Conservation (phyloP, 805 yeast genomes). For the Blastobotrys attinorum region DNA sequence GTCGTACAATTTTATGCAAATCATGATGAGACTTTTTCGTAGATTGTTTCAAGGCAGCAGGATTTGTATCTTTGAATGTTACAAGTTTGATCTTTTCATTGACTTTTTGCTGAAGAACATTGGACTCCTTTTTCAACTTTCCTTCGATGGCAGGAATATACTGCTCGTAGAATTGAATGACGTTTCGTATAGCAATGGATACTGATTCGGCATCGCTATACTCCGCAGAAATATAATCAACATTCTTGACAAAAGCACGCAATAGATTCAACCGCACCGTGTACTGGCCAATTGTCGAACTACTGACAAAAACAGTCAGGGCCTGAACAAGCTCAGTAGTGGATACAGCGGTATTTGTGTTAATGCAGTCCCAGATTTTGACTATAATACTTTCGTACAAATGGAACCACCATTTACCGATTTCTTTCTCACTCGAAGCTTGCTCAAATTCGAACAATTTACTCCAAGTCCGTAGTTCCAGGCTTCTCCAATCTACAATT, state of each 20-base stretch:
- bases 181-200: slow-evolving; percentile 43
- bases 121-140: slow-evolving; percentile 39
- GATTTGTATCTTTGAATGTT: slow-evolving; percentile 94
- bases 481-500: slow-evolving; percentile 83
- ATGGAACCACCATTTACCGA: slow-evolving; percentile 89
- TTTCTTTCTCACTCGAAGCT: slow-evolving; percentile 38
- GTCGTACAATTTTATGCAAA: slow-evolving; percentile 75
- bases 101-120: slow-evolving; percentile 64
- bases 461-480: slow-evolving; percentile 84
- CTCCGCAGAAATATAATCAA: slow-evolving; percentile 17
- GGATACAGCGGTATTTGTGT: slow-evolving; percentile 31
- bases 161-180: slow-evolving; percentile 58
- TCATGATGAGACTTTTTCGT: slow-evolving; percentile 81
- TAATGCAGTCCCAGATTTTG: slow-evolving; percentile 23
- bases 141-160: slow-evolving; percentile 46
- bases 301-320: slow-evolving; percentile 66
- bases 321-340: slow-evolving; percentile 40
- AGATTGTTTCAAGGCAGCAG: slow-evolving; percentile 88
- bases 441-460: slow-evolving; percentile 57
- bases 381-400: slow-evolving; percentile 63
- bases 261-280: slow-evolving; percentile 50
- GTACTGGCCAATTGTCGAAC: slow-evolving; percentile 72
- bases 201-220: slow-evolving; percentile 18
- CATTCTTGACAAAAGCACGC: slow-evolving; percentile 55
- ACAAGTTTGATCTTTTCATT: slow-evolving; percentile 81